Evolutionary conservation across 2,329 filamentous ascomycete species (phyloP).

Genomic region (Fusarium siculi): DNA sequence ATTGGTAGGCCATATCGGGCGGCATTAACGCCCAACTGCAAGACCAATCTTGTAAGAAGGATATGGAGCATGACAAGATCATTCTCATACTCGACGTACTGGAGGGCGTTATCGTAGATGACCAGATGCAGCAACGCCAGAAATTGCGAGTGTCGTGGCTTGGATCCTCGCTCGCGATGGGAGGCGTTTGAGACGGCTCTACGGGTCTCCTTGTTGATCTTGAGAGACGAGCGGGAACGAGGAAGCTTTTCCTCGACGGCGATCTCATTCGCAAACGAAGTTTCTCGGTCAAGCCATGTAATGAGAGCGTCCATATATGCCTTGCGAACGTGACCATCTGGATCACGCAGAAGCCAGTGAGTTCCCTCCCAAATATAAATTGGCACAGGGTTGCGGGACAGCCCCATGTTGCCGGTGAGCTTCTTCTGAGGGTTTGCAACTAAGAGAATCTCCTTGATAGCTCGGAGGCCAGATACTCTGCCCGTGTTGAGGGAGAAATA

Average conservation of each 20-base stretch:
- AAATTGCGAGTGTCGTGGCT: constrained; percentile 72
- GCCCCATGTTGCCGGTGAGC: constrained; percentile 66
- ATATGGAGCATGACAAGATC: constrained; percentile 83
- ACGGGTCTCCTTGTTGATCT: constrained; percentile 58
- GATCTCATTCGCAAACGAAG: constrained; percentile 71
- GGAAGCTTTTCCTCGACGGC: constrained; percentile 66
- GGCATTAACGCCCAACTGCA: constrained; percentile 84
- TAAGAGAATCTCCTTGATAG: constrained; percentile 83
- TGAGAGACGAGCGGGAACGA: constrained; percentile 56
- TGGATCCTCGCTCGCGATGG: constrained; percentile 64
- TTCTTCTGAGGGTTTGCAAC: constrained; percentile 79
- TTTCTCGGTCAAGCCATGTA: constrained; percentile 87
- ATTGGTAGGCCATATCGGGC: constrained; percentile 83
- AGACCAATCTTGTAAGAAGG: constrained; percentile 78
- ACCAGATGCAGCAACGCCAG: constrained; percentile 84
- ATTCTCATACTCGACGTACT: constrained; percentile 75
- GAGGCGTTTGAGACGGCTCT: constrained; percentile 77
- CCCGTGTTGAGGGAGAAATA: constrained; percentile 65
- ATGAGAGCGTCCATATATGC: constrained; percentile 86
- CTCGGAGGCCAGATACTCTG: constrained; percentile 75
- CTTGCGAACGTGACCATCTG: constrained; percentile 79
- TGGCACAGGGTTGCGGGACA: constrained; percentile 79
- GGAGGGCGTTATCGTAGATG: constrained; percentile 87
- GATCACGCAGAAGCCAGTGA: constrained; percentile 88
- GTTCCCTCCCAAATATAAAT: constrained; percentile 95